Evolutionary conservation across 2,329 filamentous ascomycete species (phyloP).

Genomic region (Aaosphaeria pasadenensis): DNA sequence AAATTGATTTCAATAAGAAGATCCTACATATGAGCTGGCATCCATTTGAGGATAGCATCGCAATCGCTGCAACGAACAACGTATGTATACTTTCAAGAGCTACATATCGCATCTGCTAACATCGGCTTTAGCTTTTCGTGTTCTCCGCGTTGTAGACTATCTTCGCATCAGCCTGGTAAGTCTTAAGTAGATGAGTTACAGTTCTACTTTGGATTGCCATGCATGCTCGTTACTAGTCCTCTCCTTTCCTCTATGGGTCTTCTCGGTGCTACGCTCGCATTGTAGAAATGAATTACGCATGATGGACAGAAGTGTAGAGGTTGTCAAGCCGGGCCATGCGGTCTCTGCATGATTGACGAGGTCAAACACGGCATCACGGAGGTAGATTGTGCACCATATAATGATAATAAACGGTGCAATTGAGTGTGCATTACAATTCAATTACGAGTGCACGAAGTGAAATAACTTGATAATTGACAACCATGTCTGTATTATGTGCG

Average conservation of each 20-base stretch:
- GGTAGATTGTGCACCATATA: constrained; percentile 32
- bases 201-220: constrained; percentile 18
- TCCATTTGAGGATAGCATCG: constrained; percentile 98
- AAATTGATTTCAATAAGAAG: constrained; percentile 99
- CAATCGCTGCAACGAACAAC: constrained; percentile 98
- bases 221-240: constrained; percentile 24
- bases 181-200: too few species aligned
- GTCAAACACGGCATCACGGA: neutral
- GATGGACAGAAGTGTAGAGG: constrained; percentile 18
- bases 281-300: constrained; percentile 26
- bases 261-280: constrained; percentile 24
- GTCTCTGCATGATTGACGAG: constrained; percentile 22
- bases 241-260: constrained; percentile 21
- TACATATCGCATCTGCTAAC: constrained; percentile 2
- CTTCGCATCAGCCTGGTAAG: constrained; percentile 9
- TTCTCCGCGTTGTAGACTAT: constrained; percentile 51
- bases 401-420: constrained; percentile 14
- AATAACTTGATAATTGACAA: too few species aligned
- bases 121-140: constrained; percentile 50
- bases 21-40: constrained; percentile 99
- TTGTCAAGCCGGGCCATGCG: constrained; percentile 14
- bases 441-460: too few species aligned
- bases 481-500: too few species aligned
- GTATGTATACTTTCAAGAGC: constrained; percentile 57
- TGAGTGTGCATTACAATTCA: too few species aligned